Evolutionary conservation across 495 filamentous ascomycete species (phyloP).

Genomic region (Tetracladium setigerum): DNA sequence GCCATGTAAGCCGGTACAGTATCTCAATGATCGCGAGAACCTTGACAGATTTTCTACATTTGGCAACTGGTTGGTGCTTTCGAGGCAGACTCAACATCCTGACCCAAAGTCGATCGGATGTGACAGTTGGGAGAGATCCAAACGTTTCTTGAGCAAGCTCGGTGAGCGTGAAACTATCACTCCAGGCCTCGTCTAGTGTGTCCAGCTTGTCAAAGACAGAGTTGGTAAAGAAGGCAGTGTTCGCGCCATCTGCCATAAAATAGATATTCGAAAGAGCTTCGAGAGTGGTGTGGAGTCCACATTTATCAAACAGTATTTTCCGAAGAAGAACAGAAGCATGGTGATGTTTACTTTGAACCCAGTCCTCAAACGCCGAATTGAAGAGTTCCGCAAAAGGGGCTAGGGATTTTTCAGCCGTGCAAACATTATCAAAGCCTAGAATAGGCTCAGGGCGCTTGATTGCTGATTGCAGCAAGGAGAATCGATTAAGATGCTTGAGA

Average conservation of each 20-base stretch:
- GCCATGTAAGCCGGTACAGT: conserved; percentile 67
- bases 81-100: conserved; percentile 44
- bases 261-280: conserved; percentile 65
- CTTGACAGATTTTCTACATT: conserved; percentile 36
- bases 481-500: conserved; percentile 53
- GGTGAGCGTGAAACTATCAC: conserved; percentile 74
- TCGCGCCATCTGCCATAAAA: conserved; percentile 61
- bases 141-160: conserved; percentile 70
- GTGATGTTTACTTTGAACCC: conserved; percentile 67
- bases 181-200: conserved; percentile 57
- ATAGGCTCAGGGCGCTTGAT: conserved; percentile 25
- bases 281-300: conserved; percentile 57
- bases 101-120: conserved; percentile 50
- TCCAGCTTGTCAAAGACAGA: conserved; percentile 76
- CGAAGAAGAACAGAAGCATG: conserved; percentile 57
- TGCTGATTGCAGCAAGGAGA: conserved; percentile 19
- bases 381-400: conserved; percentile 74
- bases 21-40: conserved; percentile 48
- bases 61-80: conserved; percentile 24
- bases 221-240: conserved; percentile 52
- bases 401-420: conserved; percentile 33
- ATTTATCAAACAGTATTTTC: conserved; percentile 57
- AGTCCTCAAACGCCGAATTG: conserved; percentile 54
- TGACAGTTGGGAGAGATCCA: conserved; percentile 37
- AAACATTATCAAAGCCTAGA: conserved; percentile 50